A percentile compares a stretch with the other conserved stretches of the same genome.
Conservation (phyloP, 2,329 filamentous ascomycete genomes). For the Coniella vitis region DNA sequence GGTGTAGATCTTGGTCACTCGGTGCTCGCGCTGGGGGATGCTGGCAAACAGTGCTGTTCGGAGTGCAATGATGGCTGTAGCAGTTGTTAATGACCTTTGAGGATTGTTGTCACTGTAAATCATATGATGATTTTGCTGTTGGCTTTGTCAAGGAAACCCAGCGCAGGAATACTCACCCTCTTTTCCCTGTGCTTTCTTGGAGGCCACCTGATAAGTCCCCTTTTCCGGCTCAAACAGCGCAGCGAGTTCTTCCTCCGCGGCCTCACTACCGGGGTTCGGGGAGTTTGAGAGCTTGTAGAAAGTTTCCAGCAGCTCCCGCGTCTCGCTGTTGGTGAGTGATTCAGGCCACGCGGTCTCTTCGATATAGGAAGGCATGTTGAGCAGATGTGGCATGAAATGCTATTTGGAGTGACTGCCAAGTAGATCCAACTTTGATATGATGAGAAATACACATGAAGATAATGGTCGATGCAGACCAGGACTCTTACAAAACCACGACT, state of each 20-base stretch:
- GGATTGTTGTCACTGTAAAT: no score
- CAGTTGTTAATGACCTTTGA: no score
- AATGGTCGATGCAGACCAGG: no score
- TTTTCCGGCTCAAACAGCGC: neutral
- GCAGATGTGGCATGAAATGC: neutral
- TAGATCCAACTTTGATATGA: no score
- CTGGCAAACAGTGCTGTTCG: neutral
- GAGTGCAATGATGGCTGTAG: neutral
- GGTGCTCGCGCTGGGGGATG: neutral
- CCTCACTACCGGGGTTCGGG: neutral
- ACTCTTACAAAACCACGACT: no score
- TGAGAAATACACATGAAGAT: no score
- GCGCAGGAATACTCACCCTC: neutral
- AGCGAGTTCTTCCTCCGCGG: neutral
- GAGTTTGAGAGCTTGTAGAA: constrained; percentile 1
- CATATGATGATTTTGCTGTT: no score
- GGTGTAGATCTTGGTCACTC: neutral
- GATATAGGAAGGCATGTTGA: neutral
- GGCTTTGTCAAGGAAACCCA: no score
- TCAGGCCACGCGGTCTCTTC: neutral
- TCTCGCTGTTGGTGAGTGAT: neutral
- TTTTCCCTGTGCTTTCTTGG: neutral
- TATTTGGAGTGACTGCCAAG: no score
- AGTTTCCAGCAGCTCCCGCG: neutral
- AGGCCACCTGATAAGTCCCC: neutral